A percentile compares a stretch with the other conserved stretches of the same genome.
Evolutionary conservation across 2,329 filamentous ascomycete genomes (phyloP).

Genomic region (Penicillium sp.): DNA sequence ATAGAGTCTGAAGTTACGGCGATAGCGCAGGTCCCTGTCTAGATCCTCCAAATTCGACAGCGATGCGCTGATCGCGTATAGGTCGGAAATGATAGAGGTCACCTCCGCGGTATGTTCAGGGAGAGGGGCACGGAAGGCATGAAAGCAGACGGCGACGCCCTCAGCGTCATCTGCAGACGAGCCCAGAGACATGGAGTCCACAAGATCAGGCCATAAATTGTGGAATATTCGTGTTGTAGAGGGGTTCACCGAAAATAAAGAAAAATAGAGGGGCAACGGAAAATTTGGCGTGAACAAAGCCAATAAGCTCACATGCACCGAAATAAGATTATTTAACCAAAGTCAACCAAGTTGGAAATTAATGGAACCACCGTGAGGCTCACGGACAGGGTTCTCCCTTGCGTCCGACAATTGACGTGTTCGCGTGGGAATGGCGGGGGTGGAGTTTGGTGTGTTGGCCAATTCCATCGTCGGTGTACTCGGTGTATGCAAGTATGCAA

Average conservation of each 20-base stretch:
- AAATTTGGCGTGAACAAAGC: background rate
- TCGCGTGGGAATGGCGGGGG: slow-evolving; percentile 28
- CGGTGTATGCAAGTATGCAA: too few relatives aligned
- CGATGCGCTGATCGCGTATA: slow-evolving; percentile 56
- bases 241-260: background rate
- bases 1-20: slow-evolving; percentile 42
- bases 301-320: slow-evolving; percentile 8
- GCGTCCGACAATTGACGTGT: slow-evolving; percentile 25
- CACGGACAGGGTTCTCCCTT: slow-evolving; percentile 11
- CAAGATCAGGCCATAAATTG: slow-evolving; percentile 22
- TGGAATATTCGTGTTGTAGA: background rate
- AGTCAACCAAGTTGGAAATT: background rate
- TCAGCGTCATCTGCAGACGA: slow-evolving; percentile 52
- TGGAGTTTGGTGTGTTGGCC: slow-evolving; percentile 3
- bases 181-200: slow-evolving; percentile 40
- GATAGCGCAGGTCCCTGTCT: slow-evolving; percentile 43
- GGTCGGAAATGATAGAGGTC: slow-evolving; percentile 54
- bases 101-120: slow-evolving; percentile 55
- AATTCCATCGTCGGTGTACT: too few relatives aligned
- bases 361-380: slow-evolving; percentile 24
- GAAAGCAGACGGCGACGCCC: slow-evolving; percentile 54
- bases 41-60: slow-evolving; percentile 52
- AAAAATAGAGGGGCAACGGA: slow-evolving; percentile 1
- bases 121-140: slow-evolving; percentile 52
- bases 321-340: slow-evolving; percentile 13